These are phyloP conservation scores for Thermomyces lanuginosus DNA, from an alignment of 2,329 filamentous ascomycete genomes.

Conservation along the genomic window DNA sequence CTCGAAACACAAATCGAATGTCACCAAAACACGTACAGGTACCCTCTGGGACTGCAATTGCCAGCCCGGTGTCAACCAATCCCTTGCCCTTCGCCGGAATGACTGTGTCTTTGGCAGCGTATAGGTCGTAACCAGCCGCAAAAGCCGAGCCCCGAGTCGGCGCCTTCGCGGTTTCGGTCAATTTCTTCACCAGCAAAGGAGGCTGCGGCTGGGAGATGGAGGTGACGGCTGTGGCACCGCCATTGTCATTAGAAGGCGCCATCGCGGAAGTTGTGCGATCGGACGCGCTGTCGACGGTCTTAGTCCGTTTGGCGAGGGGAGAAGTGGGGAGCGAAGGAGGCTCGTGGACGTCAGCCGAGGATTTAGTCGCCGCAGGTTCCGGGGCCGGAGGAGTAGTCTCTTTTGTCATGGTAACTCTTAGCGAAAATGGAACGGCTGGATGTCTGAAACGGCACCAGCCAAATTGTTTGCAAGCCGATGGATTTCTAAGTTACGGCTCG, in stretches of 20 bases:
- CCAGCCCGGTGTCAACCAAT: conserved; percentile 78
- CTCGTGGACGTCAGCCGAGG: conserved; percentile 20
- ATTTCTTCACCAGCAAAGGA: conserved; percentile 74
- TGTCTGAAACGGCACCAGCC: no score
- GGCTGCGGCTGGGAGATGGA: conserved; percentile 37
- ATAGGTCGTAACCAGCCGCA: conserved; percentile 88
- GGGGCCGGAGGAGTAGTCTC: conserved; percentile 24
- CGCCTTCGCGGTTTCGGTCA: conserved; percentile 59
- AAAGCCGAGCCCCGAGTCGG: conserved; percentile 80
- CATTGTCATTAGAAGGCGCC: conserved; percentile 11
- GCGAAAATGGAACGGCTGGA: neutral
- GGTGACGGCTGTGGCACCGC: conserved; percentile 15
- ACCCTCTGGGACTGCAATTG: conserved; percentile 74
- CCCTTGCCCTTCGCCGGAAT: conserved; percentile 73
- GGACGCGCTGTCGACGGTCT: conserved; percentile 22
- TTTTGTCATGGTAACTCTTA: conserved; percentile 25
- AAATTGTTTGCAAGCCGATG: no score
- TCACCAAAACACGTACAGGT: conserved; percentile 51
- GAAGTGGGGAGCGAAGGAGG: conserved; percentile 49
- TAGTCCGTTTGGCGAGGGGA: conserved; percentile 65
- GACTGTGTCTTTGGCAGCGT: conserved; percentile 54
- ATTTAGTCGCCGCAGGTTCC: conserved; percentile 12
- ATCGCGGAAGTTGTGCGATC: conserved; percentile 14
- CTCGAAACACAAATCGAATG: neutral
- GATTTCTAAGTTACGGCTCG: no score